Conservation (phyloP, 257 asterid genomes). For the Striga asiatica region DNA sequence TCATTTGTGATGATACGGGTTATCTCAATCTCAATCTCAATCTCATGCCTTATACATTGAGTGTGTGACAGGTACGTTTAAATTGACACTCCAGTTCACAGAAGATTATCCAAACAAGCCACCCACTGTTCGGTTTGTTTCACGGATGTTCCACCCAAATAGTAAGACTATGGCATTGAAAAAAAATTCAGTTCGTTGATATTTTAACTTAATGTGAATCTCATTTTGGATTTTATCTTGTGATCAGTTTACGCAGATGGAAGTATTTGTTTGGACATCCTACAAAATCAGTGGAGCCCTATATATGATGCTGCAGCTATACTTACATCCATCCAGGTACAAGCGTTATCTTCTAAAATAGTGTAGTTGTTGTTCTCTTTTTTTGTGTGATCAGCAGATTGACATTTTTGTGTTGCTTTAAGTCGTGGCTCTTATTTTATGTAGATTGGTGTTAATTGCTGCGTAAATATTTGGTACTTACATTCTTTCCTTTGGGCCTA, state of each 20-base stretch:
- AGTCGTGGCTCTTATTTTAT: background rate
- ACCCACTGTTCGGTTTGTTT: constrained; percentile 72
- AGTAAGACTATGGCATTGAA: constrained; percentile 33
- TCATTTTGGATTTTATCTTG: constrained; percentile 10
- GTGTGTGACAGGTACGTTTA: constrained; percentile 51
- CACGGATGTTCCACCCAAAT: constrained; percentile 84
- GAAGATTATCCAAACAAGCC: constrained; percentile 86
- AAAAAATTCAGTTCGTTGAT: background rate
- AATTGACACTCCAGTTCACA: constrained; percentile 54
- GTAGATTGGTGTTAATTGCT: background rate
- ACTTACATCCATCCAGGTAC: constrained; percentile 84
- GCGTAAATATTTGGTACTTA: no score
- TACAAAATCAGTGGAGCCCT: constrained; percentile 96
- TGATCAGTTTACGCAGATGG: constrained; percentile 87
- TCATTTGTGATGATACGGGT: background rate
- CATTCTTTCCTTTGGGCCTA: background rate
- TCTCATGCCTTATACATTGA: constrained; percentile 13
- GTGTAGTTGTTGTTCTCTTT: no score
- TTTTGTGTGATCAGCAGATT: no score
- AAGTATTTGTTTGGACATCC: constrained; percentile 89
- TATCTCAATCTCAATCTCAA: background rate
- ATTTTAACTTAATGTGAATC: constrained; percentile 7
- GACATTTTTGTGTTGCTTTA: background rate
- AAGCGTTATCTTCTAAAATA: background rate
- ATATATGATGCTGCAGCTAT: constrained; percentile 91